Evolutionary conservation across 495 filamentous ascomycete genomes (phyloP), one percentile per base, ranked within the genome.

Genomic region (Penicillium chermesinum): DNA sequence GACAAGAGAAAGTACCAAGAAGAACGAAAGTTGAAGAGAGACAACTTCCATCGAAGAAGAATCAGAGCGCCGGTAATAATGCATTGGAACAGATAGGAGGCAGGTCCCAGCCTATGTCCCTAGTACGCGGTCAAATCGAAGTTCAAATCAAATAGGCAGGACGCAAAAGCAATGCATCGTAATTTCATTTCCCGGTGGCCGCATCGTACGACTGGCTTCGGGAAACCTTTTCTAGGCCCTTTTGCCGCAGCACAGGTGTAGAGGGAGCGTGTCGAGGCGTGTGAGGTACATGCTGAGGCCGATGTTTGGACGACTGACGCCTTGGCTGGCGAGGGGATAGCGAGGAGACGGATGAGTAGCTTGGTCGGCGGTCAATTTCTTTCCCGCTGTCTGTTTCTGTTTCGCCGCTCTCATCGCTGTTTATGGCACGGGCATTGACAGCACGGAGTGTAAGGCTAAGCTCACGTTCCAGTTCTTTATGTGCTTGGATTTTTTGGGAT

Each of bases 401-500:
- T 38, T 72, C 72, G 1, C 44, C 43, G 14, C 46, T 63, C 12
- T 65, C 62, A 13, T 61, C 60, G 30, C 54, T 58, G 8, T 44
- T 62, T 13, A 58, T 60, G 7, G 53, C 45, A 16, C 66, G 69
- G 27, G 86, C 80, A 17, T 79, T 79, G 5, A 96, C 63, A 5
- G 82, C 84, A 6, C 84, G 75, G 1, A 82, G 77, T 0, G 90
- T 94, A 18, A 89, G 75, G 1, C 81, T 76, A 38, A 98, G 68
- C 63, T 95, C 91, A 32, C 83, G 78, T 49, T 93, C 87, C 5
- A 95, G 72, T 57, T 94, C 87, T 33, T 81, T 79, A 15, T 86
- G 66, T 2, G 80, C 64, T 42, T 89, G 84, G 10, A 81, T 69
- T 21, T 77, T 76, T 33, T 90, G 80, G 2, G 77, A 67, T 10